phyloP scores from a whole-genome alignment of 768 basidiomycete genomes.

The Russula vinacea region DNA sequence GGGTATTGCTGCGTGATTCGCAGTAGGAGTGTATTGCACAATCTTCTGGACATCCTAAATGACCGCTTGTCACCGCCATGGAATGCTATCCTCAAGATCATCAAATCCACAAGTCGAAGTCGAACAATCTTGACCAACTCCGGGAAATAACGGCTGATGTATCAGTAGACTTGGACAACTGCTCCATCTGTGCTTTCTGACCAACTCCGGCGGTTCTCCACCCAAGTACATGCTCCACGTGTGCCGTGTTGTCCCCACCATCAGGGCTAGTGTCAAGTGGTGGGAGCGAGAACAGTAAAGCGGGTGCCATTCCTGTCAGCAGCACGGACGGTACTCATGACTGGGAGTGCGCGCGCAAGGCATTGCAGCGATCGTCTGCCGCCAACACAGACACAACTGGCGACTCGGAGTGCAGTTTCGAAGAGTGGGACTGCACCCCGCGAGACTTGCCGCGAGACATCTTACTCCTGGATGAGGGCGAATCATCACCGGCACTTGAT shows the following conservation, averaged over 20 bases:
- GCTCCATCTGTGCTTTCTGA: background rate
- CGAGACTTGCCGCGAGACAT: background rate
- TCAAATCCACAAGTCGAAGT: background rate
- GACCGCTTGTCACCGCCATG: too few species aligned
- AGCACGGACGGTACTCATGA: background rate
- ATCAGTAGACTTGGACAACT: background rate
- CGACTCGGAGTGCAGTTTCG: slow-evolving; percentile 1
- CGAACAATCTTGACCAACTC: background rate
- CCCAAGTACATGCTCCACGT: background rate
- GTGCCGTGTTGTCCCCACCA: background rate
- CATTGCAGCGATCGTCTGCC: background rate
- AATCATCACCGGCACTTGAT: background rate
- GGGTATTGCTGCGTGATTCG: too few species aligned
- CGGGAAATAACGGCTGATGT: background rate
- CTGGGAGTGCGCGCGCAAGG: slow-evolving; percentile 3
- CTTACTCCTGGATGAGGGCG: background rate
- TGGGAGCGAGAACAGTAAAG: too few species aligned
- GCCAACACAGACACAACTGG: background rate
- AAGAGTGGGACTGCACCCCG: background rate
- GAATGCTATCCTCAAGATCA: slow-evolving; percentile 2
- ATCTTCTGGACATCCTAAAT: too few species aligned
- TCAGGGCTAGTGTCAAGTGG: background rate
- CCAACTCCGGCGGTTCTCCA: background rate
- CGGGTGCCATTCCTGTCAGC: background rate
- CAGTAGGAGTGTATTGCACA: too few species aligned